These are phyloP conservation scores for Mortierella alpina DNA, from an alignment of 192 early-diverging fungal genomes.

Conservation along the genomic window DNA sequence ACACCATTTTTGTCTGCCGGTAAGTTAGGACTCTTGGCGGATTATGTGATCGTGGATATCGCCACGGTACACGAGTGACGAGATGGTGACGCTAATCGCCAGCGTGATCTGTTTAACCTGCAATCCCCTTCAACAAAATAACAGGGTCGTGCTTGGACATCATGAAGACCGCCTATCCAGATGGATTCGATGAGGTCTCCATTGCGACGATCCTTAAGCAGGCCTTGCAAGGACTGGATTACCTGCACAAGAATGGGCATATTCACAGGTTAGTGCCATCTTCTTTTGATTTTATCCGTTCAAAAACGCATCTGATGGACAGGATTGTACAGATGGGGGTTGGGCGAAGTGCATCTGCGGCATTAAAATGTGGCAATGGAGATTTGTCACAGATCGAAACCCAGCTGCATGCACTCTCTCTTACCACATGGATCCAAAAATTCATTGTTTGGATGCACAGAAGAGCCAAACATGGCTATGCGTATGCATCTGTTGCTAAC, in stretches of 20 bases:
- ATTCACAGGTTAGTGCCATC: slow-evolving; percentile 63
- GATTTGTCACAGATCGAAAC: no score
- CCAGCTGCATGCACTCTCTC: background rate
- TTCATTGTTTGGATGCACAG: background rate
- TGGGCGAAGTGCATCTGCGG: background rate
- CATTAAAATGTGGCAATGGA: background rate
- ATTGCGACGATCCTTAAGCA: slow-evolving; percentile 88
- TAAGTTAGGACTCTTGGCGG: slow-evolving; percentile 27
- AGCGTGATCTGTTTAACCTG: slow-evolving; percentile 2
- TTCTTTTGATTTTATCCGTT: background rate
- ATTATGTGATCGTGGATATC: background rate
- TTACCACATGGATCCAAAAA: background rate
- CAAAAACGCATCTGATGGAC: background rate
- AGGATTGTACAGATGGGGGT: background rate
- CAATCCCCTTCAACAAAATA: background rate
- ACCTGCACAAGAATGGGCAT: slow-evolving; percentile 74
- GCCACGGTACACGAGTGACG: no score
- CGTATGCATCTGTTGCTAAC: background rate
- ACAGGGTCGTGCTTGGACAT: slow-evolving; percentile 87
- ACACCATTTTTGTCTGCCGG: slow-evolving; percentile 82
- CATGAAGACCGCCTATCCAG: slow-evolving; percentile 87
- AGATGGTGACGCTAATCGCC: no score
- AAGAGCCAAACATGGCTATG: background rate
- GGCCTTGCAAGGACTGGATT: slow-evolving; percentile 70
- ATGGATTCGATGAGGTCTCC: slow-evolving; percentile 83